These are phyloP conservation scores for Coemansia sp. DNA, from an alignment of 192 early-diverging fungal species.

Conservation along the genomic window DNA sequence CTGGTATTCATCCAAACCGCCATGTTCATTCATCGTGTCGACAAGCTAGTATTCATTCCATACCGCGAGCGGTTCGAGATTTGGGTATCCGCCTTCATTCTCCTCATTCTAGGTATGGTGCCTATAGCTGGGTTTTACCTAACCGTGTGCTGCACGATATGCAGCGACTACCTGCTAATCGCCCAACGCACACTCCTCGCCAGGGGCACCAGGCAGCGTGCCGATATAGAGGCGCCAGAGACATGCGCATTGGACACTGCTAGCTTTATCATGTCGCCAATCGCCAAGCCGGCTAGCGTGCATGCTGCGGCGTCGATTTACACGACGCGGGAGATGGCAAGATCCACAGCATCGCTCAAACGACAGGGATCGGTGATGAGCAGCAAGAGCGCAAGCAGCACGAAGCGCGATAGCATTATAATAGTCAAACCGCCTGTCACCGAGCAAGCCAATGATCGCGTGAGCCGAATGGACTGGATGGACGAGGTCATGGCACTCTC, in stretches of 20 bases:
- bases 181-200: slow-evolving; percentile 2
- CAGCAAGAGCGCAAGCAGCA: neutral
- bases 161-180: slow-evolving; percentile 33
- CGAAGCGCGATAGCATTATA: neutral
- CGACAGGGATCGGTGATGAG: slow-evolving; percentile 1
- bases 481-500: slow-evolving; percentile 48
- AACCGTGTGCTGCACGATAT: slow-evolving; percentile 33
- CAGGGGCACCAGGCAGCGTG: neutral
- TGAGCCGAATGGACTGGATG: slow-evolving; percentile 45
- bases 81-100: slow-evolving; percentile 23
- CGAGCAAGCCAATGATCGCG: slow-evolving; percentile 9
- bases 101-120: slow-evolving; percentile 44
- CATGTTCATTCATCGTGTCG: slow-evolving; percentile 21
- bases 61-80: slow-evolving; percentile 26
- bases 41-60: slow-evolving; percentile 14
- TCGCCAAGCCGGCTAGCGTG: slow-evolving; percentile 5
- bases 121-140: slow-evolving; percentile 30
- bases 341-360: neutral
- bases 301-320: neutral
- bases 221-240: neutral
- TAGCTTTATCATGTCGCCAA: slow-evolving; percentile 1
- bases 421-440: neutral
- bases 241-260: neutral
- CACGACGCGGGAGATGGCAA: neutral
- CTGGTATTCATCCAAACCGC: slow-evolving; percentile 36